Conservation (phyloP, 352 stramenopile species). For the Discostella stelligera region DNA sequence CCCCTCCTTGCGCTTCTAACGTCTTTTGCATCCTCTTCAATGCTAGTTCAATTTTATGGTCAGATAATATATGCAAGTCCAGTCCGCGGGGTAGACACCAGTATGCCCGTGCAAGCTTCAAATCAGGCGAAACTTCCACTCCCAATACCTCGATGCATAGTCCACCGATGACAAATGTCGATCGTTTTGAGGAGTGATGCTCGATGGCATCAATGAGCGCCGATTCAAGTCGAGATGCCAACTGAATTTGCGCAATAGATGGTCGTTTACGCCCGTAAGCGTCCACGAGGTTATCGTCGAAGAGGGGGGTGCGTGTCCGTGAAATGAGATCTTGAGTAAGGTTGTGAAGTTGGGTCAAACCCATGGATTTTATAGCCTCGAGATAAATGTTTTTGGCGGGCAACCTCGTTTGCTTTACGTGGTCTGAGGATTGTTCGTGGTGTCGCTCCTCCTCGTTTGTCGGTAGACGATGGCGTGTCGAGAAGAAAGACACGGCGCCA, state of each 20-base stretch:
- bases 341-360: conserved; percentile 44
- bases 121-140: conserved; percentile 48
- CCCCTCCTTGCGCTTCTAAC: conserved; percentile 44
- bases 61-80: conserved; percentile 31
- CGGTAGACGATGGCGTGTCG: no score
- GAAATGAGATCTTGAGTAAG: conserved; percentile 49
- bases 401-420: conserved; percentile 8
- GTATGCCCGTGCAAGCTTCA: conserved; percentile 39
- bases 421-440: conserved; percentile 6
- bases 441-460: conserved; percentile 15
- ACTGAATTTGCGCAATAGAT: conserved; percentile 47
- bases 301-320: conserved; percentile 30
- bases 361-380: conserved; percentile 49
- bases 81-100: conserved; percentile 49
- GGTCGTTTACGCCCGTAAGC: conserved; percentile 14
- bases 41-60: conserved; percentile 23
- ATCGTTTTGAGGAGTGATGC: conserved; percentile 31
- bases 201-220: conserved; percentile 31
- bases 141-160: conserved; percentile 48
- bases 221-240: conserved; percentile 34
- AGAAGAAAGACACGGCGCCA: no score
- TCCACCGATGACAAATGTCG: conserved; percentile 42
- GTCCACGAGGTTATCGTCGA: conserved; percentile 24
- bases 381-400: conserved; percentile 32
- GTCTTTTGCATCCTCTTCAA: conserved; percentile 46